Base-by-base conservation (phyloP, 257 asterid species). In the Plantago ovata region DNA sequence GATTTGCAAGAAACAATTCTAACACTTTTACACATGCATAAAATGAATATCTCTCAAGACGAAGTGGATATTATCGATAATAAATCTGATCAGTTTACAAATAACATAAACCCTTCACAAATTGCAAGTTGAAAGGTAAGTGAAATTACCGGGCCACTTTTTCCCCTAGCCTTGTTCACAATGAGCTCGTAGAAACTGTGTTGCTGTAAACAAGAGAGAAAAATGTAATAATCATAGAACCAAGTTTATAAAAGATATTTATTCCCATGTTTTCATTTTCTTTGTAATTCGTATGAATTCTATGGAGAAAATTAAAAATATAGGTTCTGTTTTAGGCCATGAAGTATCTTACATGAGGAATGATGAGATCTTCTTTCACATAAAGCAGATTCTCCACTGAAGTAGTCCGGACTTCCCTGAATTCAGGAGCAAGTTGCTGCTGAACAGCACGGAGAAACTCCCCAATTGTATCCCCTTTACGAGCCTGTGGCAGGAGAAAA, bases 381-480 rank as follows among this genome's bases (percentile, higher is more conserved):
- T 93, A 93, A 48, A 93, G 95, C 69, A 93, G 70, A 65, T 93
- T 93, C 80, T 93, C 97, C 75, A 93, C 96, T 23, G 99, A 93
- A 19, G 97, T 64, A 39, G 99, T 88, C 61, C 97, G 87, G 58
- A 89, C 91, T 82, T 93, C 99, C 55, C 97, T 80, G 63, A 88
- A 93, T 67, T 93, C 99, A 13, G 99, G 97, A 40, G 99, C 86
- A 76, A 93, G 99, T 77, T 93, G 97, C 77, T 93, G 99, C 78
- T 93, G 99, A 61, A 93, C 92, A 56, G 88, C 79, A 52, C 97
- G 90, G 54, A 93, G 97, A 72, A 93, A 93, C 74, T 89, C 99
- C 24, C 99, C 96, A 22, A 93, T 89, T 24, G 75, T 53, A 67
- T 93, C 97, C 54, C 99, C 99, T 77, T 93, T 93, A 44, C 95